These are phyloP conservation scores for Malus hybrid DNA, from an alignment of 331 rosid genomes.

Conservation along the genomic window DNA sequence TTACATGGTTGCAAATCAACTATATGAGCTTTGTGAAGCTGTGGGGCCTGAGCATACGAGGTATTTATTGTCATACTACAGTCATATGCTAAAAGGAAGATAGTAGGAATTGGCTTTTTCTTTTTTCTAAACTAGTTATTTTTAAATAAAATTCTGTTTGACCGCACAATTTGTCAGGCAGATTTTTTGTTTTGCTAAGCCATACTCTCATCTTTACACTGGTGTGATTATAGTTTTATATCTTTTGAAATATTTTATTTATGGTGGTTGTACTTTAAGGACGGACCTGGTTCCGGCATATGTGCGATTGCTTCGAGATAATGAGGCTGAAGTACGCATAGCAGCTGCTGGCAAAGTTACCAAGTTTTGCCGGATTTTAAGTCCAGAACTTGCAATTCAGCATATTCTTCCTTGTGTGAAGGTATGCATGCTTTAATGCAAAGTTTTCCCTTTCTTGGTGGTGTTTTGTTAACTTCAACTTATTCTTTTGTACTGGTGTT, in stretches of 20 bases:
- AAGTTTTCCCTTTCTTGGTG: constrained; percentile 5
- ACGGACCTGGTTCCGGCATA: constrained; percentile 91
- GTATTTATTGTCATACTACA: constrained; percentile 32
- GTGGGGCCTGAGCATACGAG: constrained; percentile 54
- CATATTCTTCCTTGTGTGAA: constrained; percentile 95
- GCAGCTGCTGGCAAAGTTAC: constrained; percentile 76
- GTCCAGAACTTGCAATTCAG: constrained; percentile 82
- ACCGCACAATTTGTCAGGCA: background rate
- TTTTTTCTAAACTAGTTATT: background rate
- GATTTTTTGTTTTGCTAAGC: background rate
- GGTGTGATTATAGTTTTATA: background rate
- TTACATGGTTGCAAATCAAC: constrained; percentile 98
- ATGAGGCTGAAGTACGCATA: constrained; percentile 97
- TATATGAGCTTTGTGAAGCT: constrained; percentile 60
- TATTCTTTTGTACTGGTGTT: background rate
- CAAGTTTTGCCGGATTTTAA: constrained; percentile 45
- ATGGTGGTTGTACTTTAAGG: constrained; percentile 31
- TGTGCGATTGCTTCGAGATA: constrained; percentile 92
- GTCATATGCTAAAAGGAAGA: background rate
- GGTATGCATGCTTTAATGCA: constrained; percentile 36
- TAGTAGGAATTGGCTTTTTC: background rate
- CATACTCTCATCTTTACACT: background rate
- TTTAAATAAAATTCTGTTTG: background rate
- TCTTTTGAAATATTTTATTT: constrained; percentile 8
- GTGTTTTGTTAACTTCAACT: background rate